These are phyloP conservation scores for Galerina marginata DNA, from an alignment of 768 basidiomycete species.

Conservation along the genomic window DNA sequence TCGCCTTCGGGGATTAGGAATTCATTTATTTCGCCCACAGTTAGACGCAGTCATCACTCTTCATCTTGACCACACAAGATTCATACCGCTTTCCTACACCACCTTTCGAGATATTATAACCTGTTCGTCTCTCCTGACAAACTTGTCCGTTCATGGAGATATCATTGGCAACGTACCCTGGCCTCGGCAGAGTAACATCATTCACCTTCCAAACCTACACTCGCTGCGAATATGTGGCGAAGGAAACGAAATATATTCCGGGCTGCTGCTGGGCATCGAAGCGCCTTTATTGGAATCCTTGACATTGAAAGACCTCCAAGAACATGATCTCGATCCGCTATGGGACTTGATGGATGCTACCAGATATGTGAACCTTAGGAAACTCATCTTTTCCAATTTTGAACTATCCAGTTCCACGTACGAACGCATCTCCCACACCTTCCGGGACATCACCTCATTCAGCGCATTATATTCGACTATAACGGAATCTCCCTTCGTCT, in stretches of 20 bases:
- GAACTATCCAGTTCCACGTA: constrained; percentile 41
- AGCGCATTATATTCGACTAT: constrained; percentile 27
- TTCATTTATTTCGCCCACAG: constrained; percentile 44
- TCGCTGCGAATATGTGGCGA: constrained; percentile 48
- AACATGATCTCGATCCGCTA: constrained; percentile 47
- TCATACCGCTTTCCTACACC: constrained; percentile 39
- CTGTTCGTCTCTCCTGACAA: constrained; percentile 34
- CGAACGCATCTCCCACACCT: constrained; percentile 33
- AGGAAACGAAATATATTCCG: constrained; percentile 41
- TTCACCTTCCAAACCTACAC: constrained; percentile 41
- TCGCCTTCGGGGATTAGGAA: constrained; percentile 49
- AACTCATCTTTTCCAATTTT: constrained; percentile 46
- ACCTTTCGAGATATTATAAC: constrained; percentile 43
- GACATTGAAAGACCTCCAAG: constrained; percentile 46
- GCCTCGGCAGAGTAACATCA: constrained; percentile 26
- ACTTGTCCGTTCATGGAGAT: constrained; percentile 53
- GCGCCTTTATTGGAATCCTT: constrained; percentile 47
- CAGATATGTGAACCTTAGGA: constrained; percentile 40
- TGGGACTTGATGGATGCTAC: constrained; percentile 25
- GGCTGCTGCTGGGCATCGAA: constrained; percentile 42
- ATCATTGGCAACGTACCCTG: constrained; percentile 36
- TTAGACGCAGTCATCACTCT: constrained; percentile 41
- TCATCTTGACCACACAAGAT: constrained; percentile 49
- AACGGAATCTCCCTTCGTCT: constrained; percentile 31
- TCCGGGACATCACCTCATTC: constrained; percentile 40